These are phyloP conservation scores for Boechera stricta DNA, from an alignment of 345 rosid genomes.

Conservation along the genomic window DNA sequence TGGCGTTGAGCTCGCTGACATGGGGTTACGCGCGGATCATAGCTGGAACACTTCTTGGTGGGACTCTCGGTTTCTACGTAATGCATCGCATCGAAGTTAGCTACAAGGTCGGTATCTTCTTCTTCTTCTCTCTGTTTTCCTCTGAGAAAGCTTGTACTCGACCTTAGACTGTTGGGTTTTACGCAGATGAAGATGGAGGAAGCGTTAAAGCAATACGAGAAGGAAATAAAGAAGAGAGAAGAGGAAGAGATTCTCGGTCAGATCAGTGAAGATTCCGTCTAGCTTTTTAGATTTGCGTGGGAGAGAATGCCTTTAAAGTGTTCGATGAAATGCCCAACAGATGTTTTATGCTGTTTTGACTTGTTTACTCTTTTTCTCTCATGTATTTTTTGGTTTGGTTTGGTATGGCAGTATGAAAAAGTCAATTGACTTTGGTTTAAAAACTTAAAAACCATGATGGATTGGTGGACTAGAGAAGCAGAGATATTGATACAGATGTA, in stretches of 20 bases:
- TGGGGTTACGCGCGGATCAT: constrained; percentile 86
- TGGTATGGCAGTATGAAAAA: neutral
- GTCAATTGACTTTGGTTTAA: constrained; percentile 3
- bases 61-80: constrained; percentile 82
- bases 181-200: constrained; percentile 81
- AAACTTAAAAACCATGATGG: neutral
- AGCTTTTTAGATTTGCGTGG: neutral
- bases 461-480: neutral
- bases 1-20: constrained; percentile 57
- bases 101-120: constrained; percentile 60
- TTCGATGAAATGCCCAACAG: constrained; percentile 40
- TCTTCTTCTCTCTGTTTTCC: neutral
- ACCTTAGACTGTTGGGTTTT: neutral
- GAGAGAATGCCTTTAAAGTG: constrained; percentile 33
- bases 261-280: constrained; percentile 27
- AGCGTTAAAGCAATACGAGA: constrained; percentile 68
- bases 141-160: constrained; percentile 19
- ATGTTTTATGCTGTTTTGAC: constrained; percentile 3
- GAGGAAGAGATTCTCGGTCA: constrained; percentile 46
- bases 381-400: constrained; percentile 7
- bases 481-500: neutral
- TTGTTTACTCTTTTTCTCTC: neutral
- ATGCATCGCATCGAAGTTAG: constrained; percentile 79
- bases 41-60: constrained; percentile 77
- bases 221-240: constrained; percentile 55